Conservation (phyloP, 148 eudicot genomes). For the Vaccinium myrtillus region DNA sequence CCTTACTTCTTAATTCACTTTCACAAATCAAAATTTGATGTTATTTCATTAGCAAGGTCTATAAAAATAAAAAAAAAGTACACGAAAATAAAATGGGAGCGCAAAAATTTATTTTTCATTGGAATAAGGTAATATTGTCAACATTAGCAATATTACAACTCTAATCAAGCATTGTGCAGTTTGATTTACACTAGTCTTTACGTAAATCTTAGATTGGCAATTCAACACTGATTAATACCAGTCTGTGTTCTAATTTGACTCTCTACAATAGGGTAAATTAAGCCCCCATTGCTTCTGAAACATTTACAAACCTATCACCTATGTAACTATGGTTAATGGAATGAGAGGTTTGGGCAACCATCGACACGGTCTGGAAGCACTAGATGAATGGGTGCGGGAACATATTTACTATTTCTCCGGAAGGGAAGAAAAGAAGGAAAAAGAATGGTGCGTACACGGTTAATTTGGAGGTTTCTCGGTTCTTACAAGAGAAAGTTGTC, state of each 20-base stretch:
- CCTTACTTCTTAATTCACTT: too few relatives aligned
- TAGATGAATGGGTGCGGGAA: not conserved
- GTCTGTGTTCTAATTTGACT: not conserved
- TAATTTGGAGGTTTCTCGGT: not conserved
- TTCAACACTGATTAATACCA: not conserved
- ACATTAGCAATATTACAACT: not conserved
- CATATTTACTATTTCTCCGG: conserved; percentile 1
- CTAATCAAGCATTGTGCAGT: not conserved
- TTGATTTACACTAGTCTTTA: not conserved
- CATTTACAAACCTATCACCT: not conserved
- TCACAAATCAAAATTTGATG: too few relatives aligned
- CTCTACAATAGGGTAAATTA: not conserved
- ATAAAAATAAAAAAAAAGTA: not conserved
- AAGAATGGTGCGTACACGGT: not conserved
- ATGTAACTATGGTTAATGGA: not conserved
- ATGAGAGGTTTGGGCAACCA: not conserved
- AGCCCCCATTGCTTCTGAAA: not conserved
- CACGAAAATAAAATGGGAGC: not conserved
- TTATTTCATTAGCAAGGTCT: too few relatives aligned
- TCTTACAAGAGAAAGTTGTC: conserved; percentile 29
- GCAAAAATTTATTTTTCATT: not conserved
- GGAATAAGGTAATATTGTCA: not conserved
- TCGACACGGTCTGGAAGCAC: not conserved
- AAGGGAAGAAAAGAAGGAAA: not conserved
- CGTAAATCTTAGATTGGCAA: not conserved